Evolutionary conservation across 2,329 filamentous ascomycete genomes (phyloP), one percentile per base, ranked within the genome.

Genomic region (Colletotrichum incanum): DNA sequence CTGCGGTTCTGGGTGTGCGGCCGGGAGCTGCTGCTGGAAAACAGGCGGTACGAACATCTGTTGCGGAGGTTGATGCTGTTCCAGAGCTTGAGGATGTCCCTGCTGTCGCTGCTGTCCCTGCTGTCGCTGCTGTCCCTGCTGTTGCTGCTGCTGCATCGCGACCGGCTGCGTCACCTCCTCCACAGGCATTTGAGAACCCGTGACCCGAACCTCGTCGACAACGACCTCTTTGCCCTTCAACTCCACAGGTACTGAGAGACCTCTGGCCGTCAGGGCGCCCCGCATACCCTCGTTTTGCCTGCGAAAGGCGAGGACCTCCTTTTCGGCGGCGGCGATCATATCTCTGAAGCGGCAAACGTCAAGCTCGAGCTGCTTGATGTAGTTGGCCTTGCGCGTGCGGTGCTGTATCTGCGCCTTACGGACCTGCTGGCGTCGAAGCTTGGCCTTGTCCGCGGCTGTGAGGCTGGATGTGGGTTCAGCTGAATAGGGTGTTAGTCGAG

Each of bases 361-460:
- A 72, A 84, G 79, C 80, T 90, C 88, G 39, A 90, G 84, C 79
- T 89, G 81, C 76, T 84, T 85, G 73, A 86, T 83, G 76, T 90
- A 88, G 77, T 89, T 85, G 62, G 85, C 86, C 76, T 89, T 89
- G 76, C 88, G 86, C 77, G 87, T 85, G 20, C 88, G 86, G 75
- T 90, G 88, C 76, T 88, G 84, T 47, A 86, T 84, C 81, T 90
- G 88, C 2, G 88, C 88, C 28, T 82, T 83, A 3, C 87, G 80
- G 63, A 90, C 87, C 73, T 90, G 88, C 3, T 84, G 84, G 0
- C 88, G 84, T 5, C 88, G 85, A 20, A 81, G 73, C 75, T 85
- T 82, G 28, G 85, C 80, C 77, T 87, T 88, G 20, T 72, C 70
- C 20, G 65, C 60, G 26, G 20, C 2, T 39, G 47, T 54, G 49